Evolutionary conservation across 352 stramenopile species (phyloP).

Genomic region (Blastocystis sp.): DNA sequence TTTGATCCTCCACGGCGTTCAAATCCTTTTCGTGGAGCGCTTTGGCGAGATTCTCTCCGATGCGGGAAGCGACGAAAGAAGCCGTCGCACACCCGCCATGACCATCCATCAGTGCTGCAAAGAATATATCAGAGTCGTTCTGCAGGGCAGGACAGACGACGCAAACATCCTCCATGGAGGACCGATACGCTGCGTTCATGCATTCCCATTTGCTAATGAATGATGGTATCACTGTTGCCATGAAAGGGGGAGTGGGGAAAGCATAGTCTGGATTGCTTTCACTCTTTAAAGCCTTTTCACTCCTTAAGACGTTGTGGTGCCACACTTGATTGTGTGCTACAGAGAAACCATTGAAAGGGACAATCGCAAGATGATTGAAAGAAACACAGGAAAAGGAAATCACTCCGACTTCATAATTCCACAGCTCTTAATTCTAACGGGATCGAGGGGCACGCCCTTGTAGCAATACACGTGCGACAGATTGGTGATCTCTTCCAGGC

Average conservation of each 20-base stretch:
- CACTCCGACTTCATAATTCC: slow-evolving; percentile 33
- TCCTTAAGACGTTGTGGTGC: too few relatives aligned
- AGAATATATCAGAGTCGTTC: slow-evolving; percentile 38
- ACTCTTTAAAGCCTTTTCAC: background rate
- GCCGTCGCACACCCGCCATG: slow-evolving; percentile 66
- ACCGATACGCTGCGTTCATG: slow-evolving; percentile 61
- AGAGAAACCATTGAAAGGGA: too few relatives aligned
- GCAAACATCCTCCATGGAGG: slow-evolving; percentile 64
- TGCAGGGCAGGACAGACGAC: slow-evolving; percentile 1
- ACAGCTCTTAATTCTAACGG: slow-evolving; percentile 57
- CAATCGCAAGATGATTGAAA: slow-evolving; percentile 5
- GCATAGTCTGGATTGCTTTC: background rate
- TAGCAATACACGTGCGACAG: slow-evolving; percentile 53
- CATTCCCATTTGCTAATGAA: slow-evolving; percentile 56
- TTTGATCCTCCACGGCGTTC: slow-evolving; percentile 20
- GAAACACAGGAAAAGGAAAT: slow-evolving; percentile 39
- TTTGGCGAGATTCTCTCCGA: slow-evolving; percentile 27
- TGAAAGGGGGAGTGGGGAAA: background rate
- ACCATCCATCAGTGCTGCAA: slow-evolving; percentile 60
- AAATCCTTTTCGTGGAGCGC: slow-evolving; percentile 36
- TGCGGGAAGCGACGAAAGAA: slow-evolving; percentile 28
- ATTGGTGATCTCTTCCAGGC: slow-evolving; percentile 22
- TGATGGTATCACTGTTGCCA: background rate
- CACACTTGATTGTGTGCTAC: too few relatives aligned
- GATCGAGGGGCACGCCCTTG: slow-evolving; percentile 65